Evolutionary conservation across 2,329 filamentous ascomycete species (phyloP).

Genomic region (Fusarium sp.): DNA sequence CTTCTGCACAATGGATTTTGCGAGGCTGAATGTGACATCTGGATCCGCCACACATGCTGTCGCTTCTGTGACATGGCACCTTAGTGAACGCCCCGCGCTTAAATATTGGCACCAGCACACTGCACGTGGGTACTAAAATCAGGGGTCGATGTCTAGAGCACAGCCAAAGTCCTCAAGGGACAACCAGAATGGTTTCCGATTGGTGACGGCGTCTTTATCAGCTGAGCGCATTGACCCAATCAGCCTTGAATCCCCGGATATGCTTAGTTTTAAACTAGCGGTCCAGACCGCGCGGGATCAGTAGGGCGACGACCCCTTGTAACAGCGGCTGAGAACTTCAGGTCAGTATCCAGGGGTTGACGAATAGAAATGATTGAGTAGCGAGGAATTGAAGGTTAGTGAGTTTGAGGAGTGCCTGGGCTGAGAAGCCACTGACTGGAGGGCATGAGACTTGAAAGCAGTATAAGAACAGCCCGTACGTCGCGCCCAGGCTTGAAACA

Average conservation of each 20-base stretch:
- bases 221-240: background rate
- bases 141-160: background rate
- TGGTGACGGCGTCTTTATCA: background rate
- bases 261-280: background rate
- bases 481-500: too few relatives aligned
- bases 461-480: background rate
- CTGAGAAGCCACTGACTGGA: background rate
- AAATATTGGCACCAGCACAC: background rate
- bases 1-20: too few relatives aligned
- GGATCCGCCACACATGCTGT: too few relatives aligned
- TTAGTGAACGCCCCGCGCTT: background rate
- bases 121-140: background rate
- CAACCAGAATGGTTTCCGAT: background rate
- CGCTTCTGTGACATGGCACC: too few relatives aligned
- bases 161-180: background rate
- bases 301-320: background rate
- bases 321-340: background rate
- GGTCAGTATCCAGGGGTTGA: background rate
- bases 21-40: too few relatives aligned
- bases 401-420: background rate
- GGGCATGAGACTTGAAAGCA: background rate
- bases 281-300: background rate
- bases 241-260: background rate
- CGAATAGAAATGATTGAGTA: background rate
- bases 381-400: background rate